Evolutionary conservation across 2,329 filamentous ascomycete genomes (phyloP).

Genomic region (Pyrenophora tritici-repentis): DNA sequence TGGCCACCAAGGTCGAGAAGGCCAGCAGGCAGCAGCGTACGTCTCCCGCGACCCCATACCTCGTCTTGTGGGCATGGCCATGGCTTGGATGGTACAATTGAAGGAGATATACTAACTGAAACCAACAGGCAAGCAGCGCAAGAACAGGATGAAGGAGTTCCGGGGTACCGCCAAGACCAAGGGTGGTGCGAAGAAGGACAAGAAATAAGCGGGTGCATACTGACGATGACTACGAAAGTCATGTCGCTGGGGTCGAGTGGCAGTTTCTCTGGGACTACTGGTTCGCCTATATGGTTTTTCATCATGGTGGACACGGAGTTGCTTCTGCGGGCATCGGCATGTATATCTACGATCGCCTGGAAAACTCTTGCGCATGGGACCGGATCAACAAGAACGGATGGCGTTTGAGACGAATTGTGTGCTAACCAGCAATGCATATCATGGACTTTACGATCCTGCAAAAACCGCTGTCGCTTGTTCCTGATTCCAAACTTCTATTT

Average conservation of each 20-base stretch:
- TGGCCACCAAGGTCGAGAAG: slow-evolving; percentile 94
- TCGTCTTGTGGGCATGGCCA: slow-evolving; percentile 8
- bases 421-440: slow-evolving; percentile 50
- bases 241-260: slow-evolving; percentile 39
- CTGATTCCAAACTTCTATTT: not conserved
- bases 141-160: slow-evolving; percentile 99
- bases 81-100: slow-evolving; percentile 7
- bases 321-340: slow-evolving; percentile 44
- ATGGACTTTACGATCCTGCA: slow-evolving; percentile 42
- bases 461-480: slow-evolving; percentile 12
- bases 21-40: slow-evolving; percentile 98
- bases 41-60: slow-evolving; percentile 52
- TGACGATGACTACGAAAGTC: slow-evolving; percentile 38
- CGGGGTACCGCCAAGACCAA: slow-evolving; percentile 98
- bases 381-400: slow-evolving; percentile 45
- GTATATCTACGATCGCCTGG: slow-evolving; percentile 48
- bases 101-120: slow-evolving; percentile 37
- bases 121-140: slow-evolving; percentile 95
- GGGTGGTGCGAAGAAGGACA: slow-evolving; percentile 94
- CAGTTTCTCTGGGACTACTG: slow-evolving; percentile 40
- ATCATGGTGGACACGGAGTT: slow-evolving; percentile 43
- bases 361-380: slow-evolving; percentile 46
- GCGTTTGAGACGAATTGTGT: slow-evolving; percentile 48
- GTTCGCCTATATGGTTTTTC: slow-evolving; percentile 35
- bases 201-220: slow-evolving; percentile 52